Evolutionary conservation across 2,329 filamentous ascomycete species (phyloP).

Genomic region (Aureobasidium sp.): DNA sequence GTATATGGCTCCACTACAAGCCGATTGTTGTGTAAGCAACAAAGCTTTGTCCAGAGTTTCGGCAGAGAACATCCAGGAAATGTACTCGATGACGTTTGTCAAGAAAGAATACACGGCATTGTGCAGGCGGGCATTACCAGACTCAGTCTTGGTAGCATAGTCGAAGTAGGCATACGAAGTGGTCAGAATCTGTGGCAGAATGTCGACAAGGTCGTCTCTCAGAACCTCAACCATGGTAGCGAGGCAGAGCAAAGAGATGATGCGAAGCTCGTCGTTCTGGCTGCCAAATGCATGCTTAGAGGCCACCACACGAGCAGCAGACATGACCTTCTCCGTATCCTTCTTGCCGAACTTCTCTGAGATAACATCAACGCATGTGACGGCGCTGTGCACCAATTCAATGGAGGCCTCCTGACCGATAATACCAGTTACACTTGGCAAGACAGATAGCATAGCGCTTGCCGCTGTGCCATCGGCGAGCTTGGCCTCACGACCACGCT

Average conservation of each 20-base stretch:
- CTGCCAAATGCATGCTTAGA: slow-evolving; percentile 70
- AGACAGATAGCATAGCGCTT: slow-evolving; percentile 65
- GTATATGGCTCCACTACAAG: slow-evolving; percentile 29
- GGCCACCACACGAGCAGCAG: slow-evolving; percentile 69
- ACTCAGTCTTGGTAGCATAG: slow-evolving; percentile 49
- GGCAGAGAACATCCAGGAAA: slow-evolving; percentile 83
- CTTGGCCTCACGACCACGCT: slow-evolving; percentile 67
- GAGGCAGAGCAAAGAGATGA: slow-evolving; percentile 82
- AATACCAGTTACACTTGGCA: slow-evolving; percentile 70
- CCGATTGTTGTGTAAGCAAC: slow-evolving; percentile 64
- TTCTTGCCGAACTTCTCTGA: slow-evolving; percentile 94
- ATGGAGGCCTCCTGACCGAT: slow-evolving; percentile 66
- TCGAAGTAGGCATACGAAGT: slow-evolving; percentile 65
- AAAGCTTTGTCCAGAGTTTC: slow-evolving; percentile 67
- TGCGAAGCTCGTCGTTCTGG: slow-evolving; percentile 62
- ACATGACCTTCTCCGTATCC: slow-evolving; percentile 67
- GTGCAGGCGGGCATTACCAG: slow-evolving; percentile 59
- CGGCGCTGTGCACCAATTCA: slow-evolving; percentile 73
- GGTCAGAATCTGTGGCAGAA: slow-evolving; percentile 69
- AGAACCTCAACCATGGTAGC: slow-evolving; percentile 85
- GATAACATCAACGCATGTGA: slow-evolving; percentile 87
- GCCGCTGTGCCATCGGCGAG: slow-evolving; percentile 63
- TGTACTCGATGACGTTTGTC: slow-evolving; percentile 68
- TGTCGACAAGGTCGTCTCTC: slow-evolving; percentile 74
- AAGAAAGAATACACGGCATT: slow-evolving; percentile 78